A percentile compares a stretch with the other conserved stretches of the same genome.
phyloP scores from a whole-genome alignment of 1,139 yeast species.

The Sugiyamaella neomexicana region DNA sequence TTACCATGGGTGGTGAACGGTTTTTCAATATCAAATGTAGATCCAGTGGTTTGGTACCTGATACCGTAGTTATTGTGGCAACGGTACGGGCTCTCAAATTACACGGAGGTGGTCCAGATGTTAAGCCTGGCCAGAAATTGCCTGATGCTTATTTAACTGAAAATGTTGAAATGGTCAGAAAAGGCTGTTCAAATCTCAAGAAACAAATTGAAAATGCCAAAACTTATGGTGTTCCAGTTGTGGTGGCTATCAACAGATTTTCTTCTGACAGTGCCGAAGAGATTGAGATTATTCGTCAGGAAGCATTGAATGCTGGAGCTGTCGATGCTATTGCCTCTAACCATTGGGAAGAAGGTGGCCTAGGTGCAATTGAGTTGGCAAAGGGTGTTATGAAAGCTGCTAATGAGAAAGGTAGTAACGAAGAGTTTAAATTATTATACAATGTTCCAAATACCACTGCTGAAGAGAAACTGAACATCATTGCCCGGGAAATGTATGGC shows the following conservation, averaged over 20 bases:
- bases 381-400: conserved; percentile 73
- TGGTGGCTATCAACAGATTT: conserved; percentile 94
- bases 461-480: conserved; percentile 77
- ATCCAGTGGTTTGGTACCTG: conserved; percentile 87
- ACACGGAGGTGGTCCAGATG: conserved; percentile 99
- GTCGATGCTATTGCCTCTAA: conserved; percentile 88
- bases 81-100: conserved; percentile 96
- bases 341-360: conserved; percentile 99
- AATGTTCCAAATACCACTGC: conserved; percentile 65
- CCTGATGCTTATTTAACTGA: conserved; percentile 85
- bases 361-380: conserved; percentile 88
- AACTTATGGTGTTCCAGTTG: conserved; percentile 87
- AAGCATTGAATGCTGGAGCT: conserved; percentile 92
- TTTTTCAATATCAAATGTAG: conserved; percentile 96
- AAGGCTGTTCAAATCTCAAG: conserved; percentile 86
- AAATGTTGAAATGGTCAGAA: conserved; percentile 76
- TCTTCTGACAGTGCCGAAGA: conserved; percentile 81
- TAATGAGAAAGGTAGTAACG: conserved; percentile 48
- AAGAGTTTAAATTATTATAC: conserved; percentile 70
- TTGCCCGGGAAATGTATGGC: conserved; percentile 92
- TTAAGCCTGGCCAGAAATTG: conserved; percentile 89
- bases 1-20: conserved; percentile 99
- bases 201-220: conserved; percentile 90
- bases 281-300: conserved; percentile 79
- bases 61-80: conserved; percentile 92